Base-by-base conservation (phyloP, 257 asterid species). In the Ajuga chamaepitys region DNA sequence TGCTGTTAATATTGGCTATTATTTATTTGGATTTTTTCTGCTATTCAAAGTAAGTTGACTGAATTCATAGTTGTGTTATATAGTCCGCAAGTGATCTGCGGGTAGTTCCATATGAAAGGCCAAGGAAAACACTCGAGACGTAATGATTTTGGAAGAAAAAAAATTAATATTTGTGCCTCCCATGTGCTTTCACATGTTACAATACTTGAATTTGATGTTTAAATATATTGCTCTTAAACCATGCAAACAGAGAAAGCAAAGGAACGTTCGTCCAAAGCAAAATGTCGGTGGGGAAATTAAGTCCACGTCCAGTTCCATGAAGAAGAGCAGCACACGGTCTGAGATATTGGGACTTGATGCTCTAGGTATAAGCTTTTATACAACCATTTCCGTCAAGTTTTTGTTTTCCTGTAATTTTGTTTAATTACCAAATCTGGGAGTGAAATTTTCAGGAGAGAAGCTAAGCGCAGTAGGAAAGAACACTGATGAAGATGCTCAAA, bases 241-340 rank as follows among this genome's bases (percentile, higher is more conserved):
- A 7, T 73, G 75, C 83, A 86, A n/a, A 95, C 79, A 50, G 75
- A 80, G 82, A 66, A 83, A 61, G 71, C 81, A 70, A 57, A 67
- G 72, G 62, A 72, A 81, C 73, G 21, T 5, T 41, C 70, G 32
- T 40, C 34, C 58, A 20, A 26, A 44, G 38, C 64, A 46, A 45
- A 62, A 37, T 45, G 37, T 54, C 45, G 55, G 26, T 47, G 82
- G 37, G 8, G 67, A 47, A 40, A 77, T 35, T 34, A 54, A 47
- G 35, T 38, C 67, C 28, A n/a, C 45, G 16, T 28, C 72, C 54
- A 51, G 75, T 67, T 62, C 79, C 14, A 13, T 35, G 72, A 77
- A 35, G 71, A 79, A 59, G 58, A 35, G 56, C 50, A 42, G 74
- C 64, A 63, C 75, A 22, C 64, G 16, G 57, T 80, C 41, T 70